Evolutionary conservation across 1,284 basidiomycete genomes (phyloP).

Genomic region (Leccinum huronense): DNA sequence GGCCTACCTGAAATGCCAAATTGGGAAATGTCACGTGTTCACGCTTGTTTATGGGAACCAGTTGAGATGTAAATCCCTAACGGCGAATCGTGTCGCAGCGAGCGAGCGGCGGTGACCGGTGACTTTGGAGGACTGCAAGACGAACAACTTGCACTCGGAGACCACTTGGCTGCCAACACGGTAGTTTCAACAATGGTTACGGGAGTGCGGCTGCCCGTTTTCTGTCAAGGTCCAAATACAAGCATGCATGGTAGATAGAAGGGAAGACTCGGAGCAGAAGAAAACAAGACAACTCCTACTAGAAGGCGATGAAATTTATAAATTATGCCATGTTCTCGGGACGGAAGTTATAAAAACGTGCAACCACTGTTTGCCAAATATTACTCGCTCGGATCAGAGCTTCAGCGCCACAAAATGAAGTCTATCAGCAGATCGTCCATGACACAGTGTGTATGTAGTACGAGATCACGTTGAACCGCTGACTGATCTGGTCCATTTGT

Average conservation of each 20-base stretch:
- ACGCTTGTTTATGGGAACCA: conserved; percentile 16
- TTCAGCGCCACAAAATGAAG: not conserved
- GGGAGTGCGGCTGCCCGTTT: not conserved
- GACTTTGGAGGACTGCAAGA: not conserved
- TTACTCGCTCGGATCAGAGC: conserved; percentile 9
- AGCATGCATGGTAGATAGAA: not conserved
- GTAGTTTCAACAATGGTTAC: not conserved
- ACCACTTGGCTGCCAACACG: too few relatives aligned
- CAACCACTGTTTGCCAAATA: not conserved
- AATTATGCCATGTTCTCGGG: conserved; percentile 3
- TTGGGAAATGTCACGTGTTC: conserved; percentile 11
- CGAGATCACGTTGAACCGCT: conserved; percentile 58
- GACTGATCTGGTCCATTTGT: conserved; percentile 50
- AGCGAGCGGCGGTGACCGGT: too few relatives aligned
- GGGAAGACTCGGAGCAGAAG: not conserved
- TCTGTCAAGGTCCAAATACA: not conserved
- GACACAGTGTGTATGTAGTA: conserved; percentile 49
- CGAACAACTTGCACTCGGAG: not conserved
- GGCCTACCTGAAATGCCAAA: conserved; percentile 17
- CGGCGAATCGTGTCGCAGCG: too few relatives aligned
- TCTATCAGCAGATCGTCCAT: conserved; percentile 1
- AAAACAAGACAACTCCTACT: not conserved
- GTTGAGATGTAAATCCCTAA: conserved; percentile 17
- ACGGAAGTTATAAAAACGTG: conserved; percentile 3
- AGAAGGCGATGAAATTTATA: not conserved